These are phyloP conservation scores for Penicillium hordei DNA, from an alignment of 2,329 filamentous ascomycete genomes.

Conservation along the genomic window DNA sequence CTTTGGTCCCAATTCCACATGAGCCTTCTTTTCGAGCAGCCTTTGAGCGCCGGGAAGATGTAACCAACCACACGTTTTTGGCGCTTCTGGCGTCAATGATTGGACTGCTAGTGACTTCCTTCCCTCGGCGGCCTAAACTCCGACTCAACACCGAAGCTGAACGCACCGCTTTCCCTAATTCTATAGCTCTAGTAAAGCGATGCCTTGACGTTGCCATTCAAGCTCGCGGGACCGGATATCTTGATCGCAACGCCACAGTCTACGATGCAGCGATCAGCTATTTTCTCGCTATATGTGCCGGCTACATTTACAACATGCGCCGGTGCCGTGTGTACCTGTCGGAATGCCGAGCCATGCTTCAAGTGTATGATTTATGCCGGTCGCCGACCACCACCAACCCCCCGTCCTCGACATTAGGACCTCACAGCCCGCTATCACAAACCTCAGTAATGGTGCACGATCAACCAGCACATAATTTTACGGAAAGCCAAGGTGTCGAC, in stretches of 20 bases:
- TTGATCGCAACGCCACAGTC: slow-evolving; percentile 44
- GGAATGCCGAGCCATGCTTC: slow-evolving; percentile 45
- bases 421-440: slow-evolving; percentile 26
- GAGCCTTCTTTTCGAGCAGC: slow-evolving; percentile 48
- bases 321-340: slow-evolving; percentile 45
- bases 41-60: slow-evolving; percentile 45
- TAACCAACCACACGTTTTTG: slow-evolving; percentile 43
- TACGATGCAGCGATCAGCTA: slow-evolving; percentile 49
- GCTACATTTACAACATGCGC: slow-evolving; percentile 42
- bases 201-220: slow-evolving; percentile 47
- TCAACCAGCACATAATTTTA: slow-evolving; percentile 18
- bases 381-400: slow-evolving; percentile 17
- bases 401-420: slow-evolving; percentile 13
- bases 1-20: slow-evolving; percentile 48
- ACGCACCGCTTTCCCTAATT: slow-evolving; percentile 43
- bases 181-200: slow-evolving; percentile 43
- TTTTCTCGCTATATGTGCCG: slow-evolving; percentile 43
- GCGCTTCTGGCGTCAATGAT: slow-evolving; percentile 49
- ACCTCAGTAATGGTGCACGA: slow-evolving; percentile 26
- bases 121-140: slow-evolving; percentile 45
- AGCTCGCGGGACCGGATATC: slow-evolving; percentile 46
- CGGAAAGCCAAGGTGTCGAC: slow-evolving; percentile 26
- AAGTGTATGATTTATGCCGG: slow-evolving; percentile 42
- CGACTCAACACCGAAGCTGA: slow-evolving; percentile 42
- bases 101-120: slow-evolving; percentile 46